Evolutionary conservation across 2,329 filamentous ascomycete species (phyloP).

Genomic region (Venturia nashicola): DNA sequence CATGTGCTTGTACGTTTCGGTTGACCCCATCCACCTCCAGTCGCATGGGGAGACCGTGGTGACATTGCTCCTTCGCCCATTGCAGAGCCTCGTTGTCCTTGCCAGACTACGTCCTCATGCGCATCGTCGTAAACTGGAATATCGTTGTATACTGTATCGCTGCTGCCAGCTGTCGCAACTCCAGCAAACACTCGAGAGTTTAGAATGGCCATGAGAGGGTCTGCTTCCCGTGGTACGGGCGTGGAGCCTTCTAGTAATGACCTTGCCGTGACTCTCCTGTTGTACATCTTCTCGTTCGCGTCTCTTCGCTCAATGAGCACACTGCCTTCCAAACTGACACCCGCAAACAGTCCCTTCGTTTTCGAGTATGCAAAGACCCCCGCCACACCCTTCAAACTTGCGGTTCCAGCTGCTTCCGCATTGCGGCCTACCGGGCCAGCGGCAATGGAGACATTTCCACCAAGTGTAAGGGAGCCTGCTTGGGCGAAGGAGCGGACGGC

Average conservation of each 20-base stretch:
- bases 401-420: slow-evolving; percentile 88
- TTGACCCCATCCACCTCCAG: slow-evolving; percentile 21
- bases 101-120: slow-evolving; percentile 76
- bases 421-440: slow-evolving; percentile 90
- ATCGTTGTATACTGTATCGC: slow-evolving; percentile 80
- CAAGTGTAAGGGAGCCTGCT: slow-evolving; percentile 78
- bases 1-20: slow-evolving; percentile 52
- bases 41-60: slow-evolving; percentile 31
- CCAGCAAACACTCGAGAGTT: slow-evolving; percentile 78
- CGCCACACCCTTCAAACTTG: slow-evolving; percentile 76
- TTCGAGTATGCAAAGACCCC: slow-evolving; percentile 96
- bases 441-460: slow-evolving; percentile 91
- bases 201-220: slow-evolving; percentile 71
- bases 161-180: slow-evolving; percentile 31
- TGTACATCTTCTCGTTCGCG: slow-evolving; percentile 94
- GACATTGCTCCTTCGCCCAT: slow-evolving; percentile 50
- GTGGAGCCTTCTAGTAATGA: slow-evolving; percentile 73
- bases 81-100: slow-evolving; percentile 57
- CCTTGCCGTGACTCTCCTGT: slow-evolving; percentile 63
- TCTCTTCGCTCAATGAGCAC: slow-evolving; percentile 90
- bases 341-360: slow-evolving; percentile 93
- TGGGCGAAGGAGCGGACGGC: slow-evolving; percentile 93
- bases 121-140: slow-evolving; percentile 75
- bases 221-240: slow-evolving; percentile 66
- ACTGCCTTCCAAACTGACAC: slow-evolving; percentile 86